phyloP scores from a whole-genome alignment of 306 rosid species.

The Spatholobus suberectus region DNA sequence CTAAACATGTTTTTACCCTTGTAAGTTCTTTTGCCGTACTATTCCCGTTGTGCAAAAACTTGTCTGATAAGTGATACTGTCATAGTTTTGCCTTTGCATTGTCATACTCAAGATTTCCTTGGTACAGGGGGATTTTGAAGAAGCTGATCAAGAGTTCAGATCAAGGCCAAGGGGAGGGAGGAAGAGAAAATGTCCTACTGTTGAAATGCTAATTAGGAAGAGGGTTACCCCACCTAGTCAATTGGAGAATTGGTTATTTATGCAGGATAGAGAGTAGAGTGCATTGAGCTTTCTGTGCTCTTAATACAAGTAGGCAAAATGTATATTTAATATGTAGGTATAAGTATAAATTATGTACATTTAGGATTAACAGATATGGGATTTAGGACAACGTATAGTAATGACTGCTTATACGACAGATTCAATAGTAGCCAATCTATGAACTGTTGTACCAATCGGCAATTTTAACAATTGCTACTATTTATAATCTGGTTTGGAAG shows the following conservation, averaged over 20 bases:
- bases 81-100: not conserved
- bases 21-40: conserved; percentile 52
- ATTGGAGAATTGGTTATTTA: conserved; percentile 48
- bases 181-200: conserved; percentile 69
- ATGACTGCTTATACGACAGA: not conserved
- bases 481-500: too few relatives aligned
- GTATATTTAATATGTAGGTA: not conserved
- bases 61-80: not conserved
- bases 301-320: not conserved
- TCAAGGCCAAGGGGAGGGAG: conserved; percentile 84
- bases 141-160: conserved; percentile 68
- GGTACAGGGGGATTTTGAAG: conserved; percentile 85
- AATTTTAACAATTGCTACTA: not conserved
- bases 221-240: conserved; percentile 71
- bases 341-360: not conserved
- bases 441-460: not conserved
- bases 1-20: conserved; percentile 56
- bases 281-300: not conserved
- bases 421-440: not conserved
- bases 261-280: conserved; percentile 30
- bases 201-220: conserved; percentile 80
- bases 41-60: not conserved
- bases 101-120: not conserved
- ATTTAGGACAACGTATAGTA: not conserved
- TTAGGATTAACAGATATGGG: not conserved